Evolutionary conservation across 371 early-diverging fungal species (phyloP).

Genomic region (Saksenaea oblongispora): DNA sequence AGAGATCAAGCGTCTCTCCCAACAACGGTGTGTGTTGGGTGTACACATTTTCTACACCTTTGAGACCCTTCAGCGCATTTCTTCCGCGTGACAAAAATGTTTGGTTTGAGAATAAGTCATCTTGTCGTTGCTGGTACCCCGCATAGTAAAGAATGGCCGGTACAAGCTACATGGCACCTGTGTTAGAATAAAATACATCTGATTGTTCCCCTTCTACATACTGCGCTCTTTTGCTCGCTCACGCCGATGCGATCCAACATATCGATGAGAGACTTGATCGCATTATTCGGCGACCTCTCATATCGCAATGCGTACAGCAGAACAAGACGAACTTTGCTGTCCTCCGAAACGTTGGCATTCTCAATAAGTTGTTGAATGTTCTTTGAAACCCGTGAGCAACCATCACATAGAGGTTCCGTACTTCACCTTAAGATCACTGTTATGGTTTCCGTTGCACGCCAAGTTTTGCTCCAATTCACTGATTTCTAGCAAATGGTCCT

Average conservation of each 20-base stretch:
- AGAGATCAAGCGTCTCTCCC: constrained; percentile 71
- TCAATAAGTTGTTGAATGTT: constrained; percentile 70
- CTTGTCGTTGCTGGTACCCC: constrained; percentile 81
- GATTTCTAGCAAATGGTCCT: constrained; percentile 76
- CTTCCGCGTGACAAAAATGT: constrained; percentile 81
- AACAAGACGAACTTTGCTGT: constrained; percentile 79
- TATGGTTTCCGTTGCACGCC: constrained; percentile 86
- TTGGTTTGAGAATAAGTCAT: constrained; percentile 85
- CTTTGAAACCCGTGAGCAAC: constrained; percentile 19
- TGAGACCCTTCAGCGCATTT: constrained; percentile 83
- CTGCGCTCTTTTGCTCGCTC: constrained; percentile 69
- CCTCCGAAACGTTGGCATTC: constrained; percentile 65
- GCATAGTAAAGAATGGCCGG: constrained; percentile 78
- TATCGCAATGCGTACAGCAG: constrained; percentile 89
- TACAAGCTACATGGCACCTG: constrained; percentile 49
- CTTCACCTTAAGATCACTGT: constrained; percentile 73
- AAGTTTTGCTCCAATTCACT: constrained; percentile 94
- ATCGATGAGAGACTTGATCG: constrained; percentile 66
- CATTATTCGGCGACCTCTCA: constrained; percentile 77
- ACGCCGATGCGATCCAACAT: constrained; percentile 68
- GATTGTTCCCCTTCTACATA: constrained; percentile 36
- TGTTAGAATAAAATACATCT: background rate
- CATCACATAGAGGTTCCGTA: background rate
- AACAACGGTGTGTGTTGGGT: constrained; percentile 93
- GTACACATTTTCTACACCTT: constrained; percentile 98